These are phyloP conservation scores for Pilasporangium apinafurcum DNA, from an alignment of 352 stramenopile species.

Conservation along the genomic window DNA sequence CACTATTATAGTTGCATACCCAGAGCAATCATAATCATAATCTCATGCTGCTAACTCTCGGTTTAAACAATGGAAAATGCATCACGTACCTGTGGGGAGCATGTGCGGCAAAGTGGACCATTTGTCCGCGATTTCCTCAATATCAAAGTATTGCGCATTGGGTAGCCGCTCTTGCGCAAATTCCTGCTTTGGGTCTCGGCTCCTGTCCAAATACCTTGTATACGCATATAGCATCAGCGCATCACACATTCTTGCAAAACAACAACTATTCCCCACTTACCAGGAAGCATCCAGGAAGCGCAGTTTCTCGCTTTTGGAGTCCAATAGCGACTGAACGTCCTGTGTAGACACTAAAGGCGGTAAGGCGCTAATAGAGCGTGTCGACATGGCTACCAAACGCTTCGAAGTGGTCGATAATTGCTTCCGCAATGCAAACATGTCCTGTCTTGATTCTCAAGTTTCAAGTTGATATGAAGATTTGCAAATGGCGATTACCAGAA, in stretches of 20 bases:
- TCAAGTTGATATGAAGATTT: no score
- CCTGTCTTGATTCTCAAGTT: no score
- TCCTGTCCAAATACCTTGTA: conserved; percentile 76
- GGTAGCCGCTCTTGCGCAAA: conserved; percentile 62
- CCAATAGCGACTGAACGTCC: conserved; percentile 27
- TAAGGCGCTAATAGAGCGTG: conserved; percentile 8
- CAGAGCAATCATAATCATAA: background rate
- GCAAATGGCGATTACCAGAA: no score
- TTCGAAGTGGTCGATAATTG: no score
- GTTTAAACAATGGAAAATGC: background rate
- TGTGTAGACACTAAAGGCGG: conserved; percentile 54
- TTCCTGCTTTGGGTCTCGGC: conserved; percentile 50
- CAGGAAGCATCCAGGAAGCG: conserved; percentile 76
- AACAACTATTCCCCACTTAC: conserved; percentile 3
- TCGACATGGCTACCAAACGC: no score
- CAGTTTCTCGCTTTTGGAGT: conserved; percentile 20
- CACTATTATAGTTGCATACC: no score
- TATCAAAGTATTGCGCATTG: conserved; percentile 89
- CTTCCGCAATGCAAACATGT: no score
- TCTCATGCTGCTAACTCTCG: background rate
- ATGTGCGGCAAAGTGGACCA: conserved; percentile 79
- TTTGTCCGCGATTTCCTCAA: conserved; percentile 79
- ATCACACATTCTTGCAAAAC: background rate
- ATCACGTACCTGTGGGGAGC: conserved; percentile 63
- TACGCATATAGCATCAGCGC: background rate